phyloP scores from a whole-genome alignment of 202 grass and related monocot genomes.

The Panicum hallii region DNA sequence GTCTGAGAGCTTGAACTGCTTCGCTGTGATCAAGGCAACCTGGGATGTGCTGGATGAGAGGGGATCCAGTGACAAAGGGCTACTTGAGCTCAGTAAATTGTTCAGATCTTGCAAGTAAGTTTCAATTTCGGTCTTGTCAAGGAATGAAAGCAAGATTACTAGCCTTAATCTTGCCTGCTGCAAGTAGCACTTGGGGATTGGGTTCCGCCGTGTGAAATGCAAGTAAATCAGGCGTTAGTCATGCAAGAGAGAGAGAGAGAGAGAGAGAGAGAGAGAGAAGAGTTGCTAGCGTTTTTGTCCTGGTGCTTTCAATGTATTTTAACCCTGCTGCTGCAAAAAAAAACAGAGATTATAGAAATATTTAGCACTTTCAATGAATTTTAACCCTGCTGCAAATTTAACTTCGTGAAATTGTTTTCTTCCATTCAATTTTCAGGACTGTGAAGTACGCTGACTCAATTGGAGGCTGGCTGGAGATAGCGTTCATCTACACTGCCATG shows the following conservation, averaged over 20 bases:
- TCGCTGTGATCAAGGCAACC: conserved; percentile 77
- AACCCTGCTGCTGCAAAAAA: not conserved
- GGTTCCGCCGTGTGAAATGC: not conserved
- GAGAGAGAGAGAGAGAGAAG: not conserved
- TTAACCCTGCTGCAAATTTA: not conserved
- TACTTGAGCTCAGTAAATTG: conserved; percentile 72
- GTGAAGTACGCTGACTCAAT: conserved; percentile 58
- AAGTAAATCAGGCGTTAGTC: not conserved
- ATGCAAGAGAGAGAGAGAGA: conserved; percentile 24
- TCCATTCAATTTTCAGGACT: conserved; percentile 49
- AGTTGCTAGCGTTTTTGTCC: not conserved
- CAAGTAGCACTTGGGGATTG: not conserved
- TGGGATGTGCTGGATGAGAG: conserved; percentile 71
- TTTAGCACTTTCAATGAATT: not conserved
- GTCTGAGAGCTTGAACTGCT: conserved; percentile 91
- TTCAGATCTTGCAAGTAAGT: conserved; percentile 97
- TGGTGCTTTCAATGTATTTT: not conserved
- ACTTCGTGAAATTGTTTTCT: not conserved
- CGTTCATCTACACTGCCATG: conserved; percentile 88
- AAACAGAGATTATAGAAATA: too few species aligned
- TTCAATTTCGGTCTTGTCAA: not conserved
- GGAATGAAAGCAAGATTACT: not conserved
- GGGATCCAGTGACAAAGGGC: conserved; percentile 55
- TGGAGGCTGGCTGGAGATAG: conserved; percentile 68
- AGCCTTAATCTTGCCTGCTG: not conserved